phyloP scores from a whole-genome alignment of 305 asterid genomes.

The Fraxinus nigra region DNA sequence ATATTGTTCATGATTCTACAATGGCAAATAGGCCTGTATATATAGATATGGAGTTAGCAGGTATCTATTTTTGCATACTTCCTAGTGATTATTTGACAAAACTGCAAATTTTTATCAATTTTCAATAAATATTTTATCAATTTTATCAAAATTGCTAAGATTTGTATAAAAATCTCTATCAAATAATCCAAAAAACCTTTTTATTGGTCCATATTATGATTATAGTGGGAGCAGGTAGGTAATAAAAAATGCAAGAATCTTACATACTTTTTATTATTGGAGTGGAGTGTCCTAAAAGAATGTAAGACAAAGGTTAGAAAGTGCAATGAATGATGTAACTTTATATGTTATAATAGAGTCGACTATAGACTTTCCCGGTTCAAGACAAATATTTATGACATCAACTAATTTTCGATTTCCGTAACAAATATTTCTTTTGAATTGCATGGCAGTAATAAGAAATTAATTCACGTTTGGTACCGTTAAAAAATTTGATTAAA shows the following conservation, averaged over 20 bases:
- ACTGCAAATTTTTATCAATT: background rate
- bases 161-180: too few species aligned
- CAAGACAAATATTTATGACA: background rate
- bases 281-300: conserved; percentile 7
- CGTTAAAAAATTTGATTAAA: too few species aligned
- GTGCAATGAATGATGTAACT: conserved; percentile 9
- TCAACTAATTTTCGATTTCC: background rate
- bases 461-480: background rate
- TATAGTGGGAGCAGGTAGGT: conserved; percentile 21
- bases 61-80: conserved; percentile 20
- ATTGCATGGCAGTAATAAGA: background rate
- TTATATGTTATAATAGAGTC: conserved; percentile 2
- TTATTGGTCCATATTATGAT: background rate
- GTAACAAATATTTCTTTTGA: background rate
- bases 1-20: background rate
- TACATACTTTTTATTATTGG: background rate
- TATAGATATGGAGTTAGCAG: conserved; percentile 1
- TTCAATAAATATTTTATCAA: too few species aligned
- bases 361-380: conserved; percentile 3
- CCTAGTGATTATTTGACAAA: background rate
- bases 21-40: background rate
- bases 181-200: too few species aligned
- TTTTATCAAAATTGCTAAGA: background rate
- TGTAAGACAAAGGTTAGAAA: conserved; percentile 21
- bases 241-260: conserved; percentile 19